Evolutionary conservation across 2,329 filamentous ascomycete genomes (phyloP), one percentile per base, ranked within the genome.

Genomic region (Ceratocystiopsis minuta): DNA sequence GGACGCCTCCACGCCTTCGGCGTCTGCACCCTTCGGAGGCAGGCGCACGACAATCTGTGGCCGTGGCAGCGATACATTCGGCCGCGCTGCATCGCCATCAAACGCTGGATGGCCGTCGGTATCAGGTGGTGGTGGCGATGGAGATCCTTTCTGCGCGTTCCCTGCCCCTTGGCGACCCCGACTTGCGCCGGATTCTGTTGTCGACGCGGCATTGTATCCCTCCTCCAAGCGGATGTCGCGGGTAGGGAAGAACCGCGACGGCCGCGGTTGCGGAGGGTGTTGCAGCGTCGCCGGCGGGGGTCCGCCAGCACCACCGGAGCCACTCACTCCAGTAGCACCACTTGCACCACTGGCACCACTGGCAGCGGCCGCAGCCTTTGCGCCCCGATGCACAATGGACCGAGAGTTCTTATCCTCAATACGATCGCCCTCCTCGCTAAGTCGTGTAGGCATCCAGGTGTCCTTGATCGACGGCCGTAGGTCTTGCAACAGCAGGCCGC

Each of bases 1-100:
- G 24, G 24, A 28, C 24, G 24, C 24, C 24, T 6, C 24, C 24
- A 10, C 24, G 5, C 41, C 32, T 11, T 37, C 40, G 13, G 34
- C 37, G 5, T 62, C 54, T 39, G 60, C 56, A 16, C 62, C 55
- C 9, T 82, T 84, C 13, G 55, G 43, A 3, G 84, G 87, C 4
- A 96, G 68, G 54, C 79, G 85, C 13, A 96, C 87, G 20, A 85
- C 71, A 31, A 84, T 83, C 42, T 78, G 69, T 9, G 76, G 74
- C 34, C 65, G 72, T 0, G 82, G 82, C 10, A 87, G 61, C 33
- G 72, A 75, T 9, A 87, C 80, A 43, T 78, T 70, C 4, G 82
- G 81, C 45, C 70, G 74, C 32, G 61, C 60, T 1, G 62, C 64
- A 51, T 83, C 72, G 28, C 80, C 78, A 49, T 78, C 74, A 49